Percentiles rank a stretch among this genome's conserved stretches.
These are phyloP conservation scores for Petunia hybrid DNA, from an alignment of 305 asterid species.

Conservation along the genomic window DNA sequence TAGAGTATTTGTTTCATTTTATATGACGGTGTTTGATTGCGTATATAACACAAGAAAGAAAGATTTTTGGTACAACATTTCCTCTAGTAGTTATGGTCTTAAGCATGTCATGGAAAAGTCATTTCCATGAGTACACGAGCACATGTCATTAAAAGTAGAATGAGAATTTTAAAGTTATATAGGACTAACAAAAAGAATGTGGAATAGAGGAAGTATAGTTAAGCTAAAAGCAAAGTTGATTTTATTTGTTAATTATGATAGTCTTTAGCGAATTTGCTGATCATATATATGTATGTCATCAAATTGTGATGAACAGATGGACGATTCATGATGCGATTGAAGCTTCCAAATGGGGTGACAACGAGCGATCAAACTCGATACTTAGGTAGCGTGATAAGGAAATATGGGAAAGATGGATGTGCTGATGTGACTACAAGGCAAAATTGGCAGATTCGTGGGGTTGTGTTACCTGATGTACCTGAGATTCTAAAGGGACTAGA, in stretches of 20 bases:
- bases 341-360: slow-evolving; percentile 96
- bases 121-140: not conserved
- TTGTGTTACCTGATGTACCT: slow-evolving; percentile 84
- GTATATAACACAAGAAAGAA: no score
- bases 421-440: slow-evolving; percentile 95
- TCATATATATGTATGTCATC: not conserved
- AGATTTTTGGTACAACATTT: no score
- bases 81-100: no score
- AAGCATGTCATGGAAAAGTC: no score
- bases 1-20: not conserved
- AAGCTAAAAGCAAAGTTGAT: not conserved
- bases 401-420: slow-evolving; percentile 86
- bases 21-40: no score
- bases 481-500: slow-evolving; percentile 81
- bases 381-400: slow-evolving; percentile 77
- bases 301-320: slow-evolving; percentile 59
- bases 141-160: no score
- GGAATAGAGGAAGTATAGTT: no score
- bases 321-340: slow-evolving; percentile 94
- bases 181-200: no score
- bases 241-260: not conserved
- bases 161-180: no score
- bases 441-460: slow-evolving; percentile 97
- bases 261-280: not conserved
- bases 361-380: slow-evolving; percentile 90